Percentiles rank a stretch among this genome's conserved stretches.
Conservation (phyloP, 768 basidiomycete genomes). For the Collybia nuda region DNA sequence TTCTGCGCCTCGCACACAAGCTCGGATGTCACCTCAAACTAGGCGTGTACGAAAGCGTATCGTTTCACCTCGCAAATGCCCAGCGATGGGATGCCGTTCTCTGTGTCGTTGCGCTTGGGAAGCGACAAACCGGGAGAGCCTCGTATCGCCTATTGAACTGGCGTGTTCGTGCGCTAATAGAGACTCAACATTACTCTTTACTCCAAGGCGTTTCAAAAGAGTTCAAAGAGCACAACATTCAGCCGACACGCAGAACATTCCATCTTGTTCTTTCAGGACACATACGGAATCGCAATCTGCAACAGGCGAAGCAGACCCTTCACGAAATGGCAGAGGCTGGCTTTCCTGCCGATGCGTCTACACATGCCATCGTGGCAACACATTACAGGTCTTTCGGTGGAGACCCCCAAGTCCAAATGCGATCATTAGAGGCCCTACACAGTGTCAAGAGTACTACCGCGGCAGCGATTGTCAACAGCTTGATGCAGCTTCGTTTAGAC, state of each 20-base stretch:
- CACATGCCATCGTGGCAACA: constrained; percentile 58
- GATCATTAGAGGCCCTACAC: constrained; percentile 47
- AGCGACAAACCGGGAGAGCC: constrained; percentile 44
- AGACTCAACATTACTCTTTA: constrained; percentile 45
- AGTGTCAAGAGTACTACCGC: constrained; percentile 37
- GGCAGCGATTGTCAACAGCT: constrained; percentile 63
- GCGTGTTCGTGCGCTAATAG: constrained; percentile 61
- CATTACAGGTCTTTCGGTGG: constrained; percentile 61
- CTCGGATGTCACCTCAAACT: constrained; percentile 51
- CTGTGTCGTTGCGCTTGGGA: constrained; percentile 46
- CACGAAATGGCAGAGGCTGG: constrained; percentile 57
- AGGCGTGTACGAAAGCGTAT: constrained; percentile 58
- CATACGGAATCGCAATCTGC: constrained; percentile 66
- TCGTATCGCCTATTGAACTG: constrained; percentile 68
- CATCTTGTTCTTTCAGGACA: constrained; percentile 68
- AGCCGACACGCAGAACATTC: constrained; percentile 62
- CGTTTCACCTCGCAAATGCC: constrained; percentile 44
- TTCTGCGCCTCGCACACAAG: constrained; percentile 46
- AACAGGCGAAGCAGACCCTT: constrained; percentile 53
- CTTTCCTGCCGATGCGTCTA: constrained; percentile 51
- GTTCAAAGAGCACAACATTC: constrained; percentile 44
- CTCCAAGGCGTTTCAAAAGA: constrained; percentile 48
- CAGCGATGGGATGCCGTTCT: constrained; percentile 53
- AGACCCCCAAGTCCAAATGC: constrained; percentile 52
- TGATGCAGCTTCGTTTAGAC: constrained; percentile 65